These are phyloP conservation scores for Candida frijolesensis DNA, from an alignment of 1,139 yeast species.

Conservation along the genomic window DNA sequence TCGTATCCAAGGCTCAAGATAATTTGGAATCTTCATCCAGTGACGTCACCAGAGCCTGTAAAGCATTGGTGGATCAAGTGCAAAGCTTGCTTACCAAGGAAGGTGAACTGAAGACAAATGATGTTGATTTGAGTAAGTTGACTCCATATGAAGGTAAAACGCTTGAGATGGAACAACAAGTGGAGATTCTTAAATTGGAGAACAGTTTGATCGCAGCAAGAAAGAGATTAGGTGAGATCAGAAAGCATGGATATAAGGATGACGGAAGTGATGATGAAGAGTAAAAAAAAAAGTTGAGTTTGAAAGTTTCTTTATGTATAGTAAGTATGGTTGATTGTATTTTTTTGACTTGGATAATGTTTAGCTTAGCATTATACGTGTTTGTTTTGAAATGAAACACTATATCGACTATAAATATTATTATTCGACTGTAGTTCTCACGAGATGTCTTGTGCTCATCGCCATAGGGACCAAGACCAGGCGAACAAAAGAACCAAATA, in stretches of 20 bases:
- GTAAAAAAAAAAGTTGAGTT: not conserved
- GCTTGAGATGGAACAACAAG: slow-evolving; percentile 92
- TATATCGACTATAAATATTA: too few species aligned
- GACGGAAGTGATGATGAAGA: slow-evolving; percentile 3
- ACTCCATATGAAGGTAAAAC: slow-evolving; percentile 85
- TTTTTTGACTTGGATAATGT: too few species aligned
- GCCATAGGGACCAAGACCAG: too few species aligned
- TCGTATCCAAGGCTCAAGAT: slow-evolving; percentile 78
- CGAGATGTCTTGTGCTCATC: too few species aligned
- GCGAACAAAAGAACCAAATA: too few species aligned
- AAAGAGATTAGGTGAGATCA: slow-evolving; percentile 80
- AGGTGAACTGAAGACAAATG: slow-evolving; percentile 28
- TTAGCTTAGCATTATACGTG: too few species aligned
- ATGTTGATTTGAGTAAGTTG: slow-evolving; percentile 67
- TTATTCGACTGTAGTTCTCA: too few species aligned
- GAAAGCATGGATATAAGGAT: slow-evolving; percentile 66
- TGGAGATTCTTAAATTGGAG: slow-evolving; percentile 81
- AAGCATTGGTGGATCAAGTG: slow-evolving; percentile 68
- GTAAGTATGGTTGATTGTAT: too few species aligned
- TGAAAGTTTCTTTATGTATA: too few species aligned
- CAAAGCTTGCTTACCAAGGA: slow-evolving; percentile 56
- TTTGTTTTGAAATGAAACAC: too few species aligned
- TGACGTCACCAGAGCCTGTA: slow-evolving; percentile 74
- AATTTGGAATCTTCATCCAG: slow-evolving; percentile 69
- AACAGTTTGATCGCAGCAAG: slow-evolving; percentile 72